Base-by-base conservation (phyloP, 208 protist species). In the Leishmania amazonensis region DNA sequence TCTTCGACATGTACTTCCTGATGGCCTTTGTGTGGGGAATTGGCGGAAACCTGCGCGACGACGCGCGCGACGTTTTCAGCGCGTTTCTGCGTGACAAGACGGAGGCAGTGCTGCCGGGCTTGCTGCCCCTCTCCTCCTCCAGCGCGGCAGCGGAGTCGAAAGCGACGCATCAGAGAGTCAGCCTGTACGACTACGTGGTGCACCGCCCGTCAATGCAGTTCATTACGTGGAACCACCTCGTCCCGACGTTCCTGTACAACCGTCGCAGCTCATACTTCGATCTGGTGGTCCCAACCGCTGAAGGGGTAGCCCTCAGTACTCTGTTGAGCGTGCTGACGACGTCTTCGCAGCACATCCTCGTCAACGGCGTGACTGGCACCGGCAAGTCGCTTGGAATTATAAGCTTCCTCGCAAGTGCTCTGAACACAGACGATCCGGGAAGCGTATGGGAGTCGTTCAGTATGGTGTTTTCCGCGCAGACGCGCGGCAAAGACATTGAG, bases 1-100 rank as follows among this genome's bases (percentile, higher is more conserved):
- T 98, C 70, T 94, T 99, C 77, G 95, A 98, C 79, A 96, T 96
- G 89, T 96, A 97, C 85, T 99, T 99, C 84, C 75, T 99, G 8
- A 99, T 99, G 93, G 87, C 97, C 2, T 95, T 99, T 78, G 93
- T 99, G 71, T 99, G 99, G 99, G 90, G 97, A 13, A 79, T 99
- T 40, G 99, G 99, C 68, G 97, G 93, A 62, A 99, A 98, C 87
- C 75, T 99, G 53, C 93, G 91, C 74, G 98, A 98, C 80, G 85
- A 92, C 67, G 87, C 90, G 35, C 90, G 98, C 60, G 92, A 83
- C n/a, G 70, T 78, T 1, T 99, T 99, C 81, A 98, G 95, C 84
- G n/a, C 82, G 35, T 97, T 97, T 88, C 75, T 96, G 31, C 85
- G 87, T 62, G 76, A 95, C 72, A 83, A 93, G 42, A 91, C 99